Base-by-base conservation (phyloP, 2,329 filamentous ascomycete species). In the Thielaviopsis cerberus region DNA sequence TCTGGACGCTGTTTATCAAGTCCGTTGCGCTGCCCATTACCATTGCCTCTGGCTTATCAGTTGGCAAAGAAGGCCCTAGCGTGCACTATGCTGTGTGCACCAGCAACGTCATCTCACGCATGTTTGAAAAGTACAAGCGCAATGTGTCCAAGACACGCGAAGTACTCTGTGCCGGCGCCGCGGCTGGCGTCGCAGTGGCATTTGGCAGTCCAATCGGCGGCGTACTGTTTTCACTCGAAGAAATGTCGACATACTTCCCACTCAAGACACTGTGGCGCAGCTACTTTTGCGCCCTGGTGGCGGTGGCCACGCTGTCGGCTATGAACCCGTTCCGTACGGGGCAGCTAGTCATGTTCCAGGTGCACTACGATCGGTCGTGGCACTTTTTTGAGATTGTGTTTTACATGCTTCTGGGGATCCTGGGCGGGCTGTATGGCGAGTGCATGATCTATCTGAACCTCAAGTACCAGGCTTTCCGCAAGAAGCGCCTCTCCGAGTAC, bases 81-180 rank as follows among this genome's bases (percentile, higher is more conserved):
- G 92, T 98, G n/a, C 92, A 98, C 70, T 98, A 97, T 67, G 92
- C 92, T 3, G 92, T 97, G 6, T 97, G 92, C 66, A 95, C 90
- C 0, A 92, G 92, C 59, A 97, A 95, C 69, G 91, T 98, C 62
- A 92, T 98, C 61, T 95, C 89, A 27, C 79, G 88, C 53, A 78
- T 96, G 62, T 98, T 98, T 68, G 80, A 83, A 68, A 97, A 96
- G 70, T 98, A 97, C 69, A 83, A 82, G 66, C 80, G 82, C 57
- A 97, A 92, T 69, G 91, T 91, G 1, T 88, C 88, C 57, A 97
- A 97, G 71, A 97, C 88, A 4, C 79, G 92, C 58, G 92, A 98
- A 72, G 94, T 98, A 25, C 73, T 98, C 63, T 96, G 88, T 65
- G 92, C 92, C 25, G 94, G 88, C 63, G 92, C 92, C 25, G 92